phyloP scores from a whole-genome alignment of 73 alveolate genomes.

The Paraurostyla sp. region DNA sequence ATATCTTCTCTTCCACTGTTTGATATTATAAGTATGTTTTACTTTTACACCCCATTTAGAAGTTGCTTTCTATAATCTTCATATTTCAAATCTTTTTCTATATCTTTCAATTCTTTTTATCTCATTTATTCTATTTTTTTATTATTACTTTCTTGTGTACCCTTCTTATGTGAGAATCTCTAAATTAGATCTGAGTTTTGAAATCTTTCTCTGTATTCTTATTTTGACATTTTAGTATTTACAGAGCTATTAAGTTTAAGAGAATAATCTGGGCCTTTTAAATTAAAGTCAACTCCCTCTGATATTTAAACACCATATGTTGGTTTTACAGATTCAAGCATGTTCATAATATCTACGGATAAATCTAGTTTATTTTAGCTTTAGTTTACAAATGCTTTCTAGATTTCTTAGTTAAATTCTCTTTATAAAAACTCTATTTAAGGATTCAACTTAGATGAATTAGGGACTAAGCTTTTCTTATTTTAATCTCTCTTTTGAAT shows the following conservation, averaged over 20 bases:
- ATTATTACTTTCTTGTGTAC: not conserved
- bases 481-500: not conserved
- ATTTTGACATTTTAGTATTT: not conserved
- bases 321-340: not conserved
- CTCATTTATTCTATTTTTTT: not conserved
- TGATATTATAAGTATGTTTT: not conserved
- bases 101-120: not conserved
- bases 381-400: not conserved
- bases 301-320: constrained; percentile 18
- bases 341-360: constrained; percentile 14
- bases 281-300: not conserved
- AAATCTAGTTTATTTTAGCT: not conserved
- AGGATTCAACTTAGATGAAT: not conserved
- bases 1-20: not conserved
- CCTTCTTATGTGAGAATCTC: not conserved
- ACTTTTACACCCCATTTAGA: not conserved
- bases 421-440: not conserved
- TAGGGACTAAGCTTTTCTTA: not conserved
- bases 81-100: not conserved
- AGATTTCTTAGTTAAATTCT: not conserved
- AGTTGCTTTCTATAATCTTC: not conserved
- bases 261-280: not conserved
- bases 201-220: constrained; percentile 13
- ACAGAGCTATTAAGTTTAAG: not conserved
- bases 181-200: not conserved